phyloP scores from a whole-genome alignment of 148 eudicot species.

The Dianthus caryophyllus region DNA sequence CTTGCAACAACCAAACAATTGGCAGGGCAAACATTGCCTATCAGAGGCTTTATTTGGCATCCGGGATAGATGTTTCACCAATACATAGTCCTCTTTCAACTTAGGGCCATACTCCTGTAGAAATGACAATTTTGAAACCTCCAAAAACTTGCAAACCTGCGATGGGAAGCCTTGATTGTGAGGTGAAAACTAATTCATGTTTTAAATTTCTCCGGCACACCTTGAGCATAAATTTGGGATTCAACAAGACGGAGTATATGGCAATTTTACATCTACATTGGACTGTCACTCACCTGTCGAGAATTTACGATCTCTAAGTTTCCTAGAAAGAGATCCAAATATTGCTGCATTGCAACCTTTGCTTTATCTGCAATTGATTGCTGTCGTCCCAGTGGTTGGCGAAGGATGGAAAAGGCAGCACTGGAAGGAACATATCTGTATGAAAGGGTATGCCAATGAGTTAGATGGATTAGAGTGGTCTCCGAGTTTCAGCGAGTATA shows the following conservation, averaged over 20 bases:
- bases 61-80: slow-evolving; percentile 35
- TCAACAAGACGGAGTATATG: not conserved
- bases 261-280: not conserved
- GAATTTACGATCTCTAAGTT: slow-evolving; percentile 47
- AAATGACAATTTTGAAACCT: slow-evolving; percentile 45
- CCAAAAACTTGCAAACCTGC: slow-evolving; percentile 49
- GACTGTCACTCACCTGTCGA: slow-evolving; percentile 33
- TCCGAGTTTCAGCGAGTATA: not conserved
- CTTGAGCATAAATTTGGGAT: not conserved
- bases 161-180: slow-evolving; percentile 4
- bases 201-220: not conserved
- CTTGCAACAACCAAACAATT: slow-evolving; percentile 34
- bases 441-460: not conserved
- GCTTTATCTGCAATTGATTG: slow-evolving; percentile 43
- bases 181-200: not conserved
- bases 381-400: slow-evolving; percentile 37
- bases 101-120: slow-evolving; percentile 47
- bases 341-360: slow-evolving; percentile 46
- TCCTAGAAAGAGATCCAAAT: slow-evolving; percentile 42
- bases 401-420: slow-evolving; percentile 41
- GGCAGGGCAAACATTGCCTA: slow-evolving; percentile 39
- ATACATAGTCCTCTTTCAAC: slow-evolving; percentile 45
- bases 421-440: slow-evolving; percentile 43
- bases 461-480: not conserved
- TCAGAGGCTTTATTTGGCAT: slow-evolving; percentile 28